Conservation (phyloP, 176 grass and related monocot species). For the Miscanthus lutarioriparius region DNA sequence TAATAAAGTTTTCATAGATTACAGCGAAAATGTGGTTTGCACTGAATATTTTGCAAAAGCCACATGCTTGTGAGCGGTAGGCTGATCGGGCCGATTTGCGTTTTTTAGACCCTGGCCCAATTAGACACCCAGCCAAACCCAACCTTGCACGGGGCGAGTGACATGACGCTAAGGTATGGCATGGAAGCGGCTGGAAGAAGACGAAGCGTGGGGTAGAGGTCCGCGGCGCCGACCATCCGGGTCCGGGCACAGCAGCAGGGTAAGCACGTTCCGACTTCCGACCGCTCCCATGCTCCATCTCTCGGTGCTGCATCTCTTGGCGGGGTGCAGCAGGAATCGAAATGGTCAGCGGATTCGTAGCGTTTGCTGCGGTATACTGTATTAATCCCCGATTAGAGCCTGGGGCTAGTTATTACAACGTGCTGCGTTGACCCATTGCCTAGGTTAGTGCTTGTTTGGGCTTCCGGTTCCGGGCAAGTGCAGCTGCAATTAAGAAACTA, state of each 20-base stretch:
- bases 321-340: neutral
- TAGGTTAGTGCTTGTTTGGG: neutral
- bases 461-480: neutral
- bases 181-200: neutral
- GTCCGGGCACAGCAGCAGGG: too few species aligned
- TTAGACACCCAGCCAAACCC: too few species aligned
- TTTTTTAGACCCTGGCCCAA: too few species aligned
- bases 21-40: too few species aligned
- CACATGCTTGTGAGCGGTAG: too few species aligned
- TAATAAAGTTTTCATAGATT: too few species aligned
- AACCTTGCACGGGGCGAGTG: too few species aligned
- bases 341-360: neutral
- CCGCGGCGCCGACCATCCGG: too few species aligned
- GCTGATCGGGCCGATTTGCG: too few species aligned
- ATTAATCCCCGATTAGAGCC: neutral
- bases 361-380: neutral
- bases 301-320: neutral
- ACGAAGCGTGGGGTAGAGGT: neutral
- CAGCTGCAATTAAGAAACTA: neutral
- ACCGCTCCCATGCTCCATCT: neutral
- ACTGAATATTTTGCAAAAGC: too few species aligned
- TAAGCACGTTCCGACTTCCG: neutral
- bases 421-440: neutral
- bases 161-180: too few species aligned
- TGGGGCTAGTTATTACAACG: neutral